Conservation (phyloP, 140 eudicot genomes). For the Flaveria floridana region DNA sequence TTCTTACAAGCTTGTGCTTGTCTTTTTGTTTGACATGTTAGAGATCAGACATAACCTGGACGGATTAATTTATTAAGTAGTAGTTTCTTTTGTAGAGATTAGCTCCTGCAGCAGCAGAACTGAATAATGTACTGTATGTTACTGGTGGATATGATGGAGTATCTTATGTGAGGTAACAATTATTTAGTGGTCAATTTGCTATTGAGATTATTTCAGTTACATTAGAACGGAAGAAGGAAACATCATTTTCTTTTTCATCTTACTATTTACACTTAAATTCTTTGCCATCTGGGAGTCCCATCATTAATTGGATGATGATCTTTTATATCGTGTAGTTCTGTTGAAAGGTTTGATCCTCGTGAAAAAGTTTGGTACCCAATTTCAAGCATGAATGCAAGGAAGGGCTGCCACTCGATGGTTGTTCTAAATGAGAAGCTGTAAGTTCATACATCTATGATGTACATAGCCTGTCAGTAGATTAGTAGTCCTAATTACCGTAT, state of each 20-base stretch:
- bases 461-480: constrained; percentile 2
- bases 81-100: constrained; percentile 51
- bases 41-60: neutral
- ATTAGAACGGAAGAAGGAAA: constrained; percentile 13
- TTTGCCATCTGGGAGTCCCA: constrained; percentile 5
- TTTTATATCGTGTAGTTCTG: constrained; percentile 46
- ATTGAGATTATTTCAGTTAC: neutral
- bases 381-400: constrained; percentile 51
- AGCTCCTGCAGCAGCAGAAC: constrained; percentile 59
- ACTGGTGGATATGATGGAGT: constrained; percentile 80
- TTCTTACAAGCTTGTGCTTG: neutral
- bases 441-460: constrained; percentile 30
- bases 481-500: neutral
- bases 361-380: constrained; percentile 55
- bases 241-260: constrained; percentile 3
- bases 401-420: constrained; percentile 74
- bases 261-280: neutral
- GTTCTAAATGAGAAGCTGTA: constrained; percentile 68
- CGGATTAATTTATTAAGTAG: neutral
- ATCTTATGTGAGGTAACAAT: constrained; percentile 56
- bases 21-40: neutral
- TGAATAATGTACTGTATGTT: constrained; percentile 60
- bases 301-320: neutral
- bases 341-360: constrained; percentile 81
- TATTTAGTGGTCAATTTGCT: neutral